Evolutionary conservation across 305 asterid genomes (phyloP).

Genomic region (Euphrasia arctica): DNA sequence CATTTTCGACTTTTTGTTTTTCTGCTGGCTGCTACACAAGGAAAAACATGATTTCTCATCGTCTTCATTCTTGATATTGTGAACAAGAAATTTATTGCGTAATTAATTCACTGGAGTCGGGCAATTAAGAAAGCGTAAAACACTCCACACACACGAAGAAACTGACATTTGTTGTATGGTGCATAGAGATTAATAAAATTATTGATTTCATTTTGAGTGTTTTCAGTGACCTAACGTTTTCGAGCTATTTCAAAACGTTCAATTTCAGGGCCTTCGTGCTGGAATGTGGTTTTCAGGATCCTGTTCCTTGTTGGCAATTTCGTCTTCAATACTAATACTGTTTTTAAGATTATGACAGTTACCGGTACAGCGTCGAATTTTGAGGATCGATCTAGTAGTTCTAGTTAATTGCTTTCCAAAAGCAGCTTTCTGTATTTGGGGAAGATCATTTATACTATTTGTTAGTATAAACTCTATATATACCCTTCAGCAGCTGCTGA

Average conservation of each 20-base stretch:
- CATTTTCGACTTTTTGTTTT: too few relatives aligned
- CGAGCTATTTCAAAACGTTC: conserved; percentile 27
- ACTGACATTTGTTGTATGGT: background rate
- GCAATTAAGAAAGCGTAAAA: background rate
- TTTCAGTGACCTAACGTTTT: background rate
- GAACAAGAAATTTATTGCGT: too few relatives aligned
- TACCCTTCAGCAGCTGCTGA: conserved; percentile 32
- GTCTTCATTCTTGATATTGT: too few relatives aligned
- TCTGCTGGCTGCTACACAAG: too few relatives aligned
- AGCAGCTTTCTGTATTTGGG: conserved; percentile 25
- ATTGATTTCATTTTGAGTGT: background rate
- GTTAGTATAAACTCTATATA: background rate
- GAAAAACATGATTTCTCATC: too few relatives aligned
- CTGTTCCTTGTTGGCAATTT: conserved; percentile 35
- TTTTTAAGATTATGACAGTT: conserved; percentile 33
- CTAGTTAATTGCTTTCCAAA: conserved; percentile 32
- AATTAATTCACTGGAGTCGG: too few relatives aligned
- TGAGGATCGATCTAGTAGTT: conserved; percentile 14
- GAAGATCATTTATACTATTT: conserved; percentile 18
- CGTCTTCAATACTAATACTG: conserved; percentile 37
- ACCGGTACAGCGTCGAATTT: conserved; percentile 13
- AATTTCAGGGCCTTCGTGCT: conserved; percentile 61
- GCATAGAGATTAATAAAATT: background rate
- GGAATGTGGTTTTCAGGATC: conserved; percentile 31
- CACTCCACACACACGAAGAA: background rate